Evolutionary conservation across 495 filamentous ascomycete species (phyloP).

Genomic region (Evernia prunastri): DNA sequence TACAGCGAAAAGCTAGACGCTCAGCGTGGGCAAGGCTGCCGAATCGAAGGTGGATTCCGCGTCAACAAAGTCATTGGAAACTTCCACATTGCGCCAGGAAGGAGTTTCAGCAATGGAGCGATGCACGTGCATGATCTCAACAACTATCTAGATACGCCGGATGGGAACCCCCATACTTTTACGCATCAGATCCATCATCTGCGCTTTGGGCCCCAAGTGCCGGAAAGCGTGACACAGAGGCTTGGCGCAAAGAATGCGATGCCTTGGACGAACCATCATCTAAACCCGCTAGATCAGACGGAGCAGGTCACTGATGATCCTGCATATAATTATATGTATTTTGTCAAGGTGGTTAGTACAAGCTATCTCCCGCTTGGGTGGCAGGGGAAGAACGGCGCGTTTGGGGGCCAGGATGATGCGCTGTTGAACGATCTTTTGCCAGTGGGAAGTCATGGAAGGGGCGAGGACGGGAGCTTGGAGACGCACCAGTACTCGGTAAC

Average conservation of each 20-base stretch:
- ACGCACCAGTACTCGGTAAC: conserved; percentile 98
- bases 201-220: conserved; percentile 88
- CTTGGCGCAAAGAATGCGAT: conserved; percentile 41
- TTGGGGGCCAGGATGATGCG: conserved; percentile 29
- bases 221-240: conserved; percentile 57
- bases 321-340: conserved; percentile 97
- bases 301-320: conserved; percentile 71
- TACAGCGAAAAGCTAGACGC: conserved; percentile 79
- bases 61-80: conserved; percentile 99
- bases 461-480: conserved; percentile 70
- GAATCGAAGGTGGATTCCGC: conserved; percentile 83
- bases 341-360: conserved; percentile 94
- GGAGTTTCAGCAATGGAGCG: conserved; percentile 87
- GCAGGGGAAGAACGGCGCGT: conserved; percentile 42
- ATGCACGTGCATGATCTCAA: conserved; percentile 97
- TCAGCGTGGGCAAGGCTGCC: conserved; percentile 86
- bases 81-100: conserved; percentile 96
- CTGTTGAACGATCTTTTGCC: conserved; percentile 24
- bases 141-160: conserved; percentile 71
- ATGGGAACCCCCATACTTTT: conserved; percentile 69
- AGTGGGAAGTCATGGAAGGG: conserved; percentile 26
- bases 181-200: conserved; percentile 85
- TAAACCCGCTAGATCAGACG: conserved; percentile 85
- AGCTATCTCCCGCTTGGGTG: conserved; percentile 88
- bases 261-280: conserved; percentile 82